Conservation (phyloP, 331 rosid genomes). For the Dryas integrifolia region DNA sequence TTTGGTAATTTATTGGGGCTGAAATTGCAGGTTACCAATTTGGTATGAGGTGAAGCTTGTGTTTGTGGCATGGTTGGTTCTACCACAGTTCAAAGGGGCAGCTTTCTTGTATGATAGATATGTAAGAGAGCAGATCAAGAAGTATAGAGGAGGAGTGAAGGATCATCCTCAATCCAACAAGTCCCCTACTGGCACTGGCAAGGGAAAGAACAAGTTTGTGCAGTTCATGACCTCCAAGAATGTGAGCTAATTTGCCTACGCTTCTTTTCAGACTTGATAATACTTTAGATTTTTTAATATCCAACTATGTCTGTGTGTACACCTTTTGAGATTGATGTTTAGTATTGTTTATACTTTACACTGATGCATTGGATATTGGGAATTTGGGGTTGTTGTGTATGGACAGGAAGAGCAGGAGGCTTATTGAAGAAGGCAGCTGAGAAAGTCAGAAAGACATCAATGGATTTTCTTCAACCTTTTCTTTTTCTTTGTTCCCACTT, state of each 20-base stretch:
- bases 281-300: background rate
- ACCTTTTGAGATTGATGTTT: conserved; percentile 6
- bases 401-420: conserved; percentile 56
- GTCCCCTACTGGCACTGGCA: conserved; percentile 35
- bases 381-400: background rate
- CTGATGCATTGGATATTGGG: background rate
- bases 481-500: background rate
- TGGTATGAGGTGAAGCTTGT: conserved; percentile 72
- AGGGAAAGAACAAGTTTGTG: conserved; percentile 53
- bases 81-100: conserved; percentile 87
- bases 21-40: conserved; percentile 62
- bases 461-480: background rate
- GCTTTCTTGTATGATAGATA: conserved; percentile 72
- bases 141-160: conserved; percentile 21
- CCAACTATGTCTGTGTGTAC: background rate
- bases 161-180: conserved; percentile 7
- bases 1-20: background rate
- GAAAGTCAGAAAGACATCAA: background rate
- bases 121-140: conserved; percentile 54
- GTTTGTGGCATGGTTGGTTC: conserved; percentile 76
- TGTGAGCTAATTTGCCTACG: conserved; percentile 33
- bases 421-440: conserved; percentile 32
- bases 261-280: background rate
- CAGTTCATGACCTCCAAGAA: conserved; percentile 47
- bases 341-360: background rate